Percentiles rank a stretch among this genome's conserved stretches.
Evolutionary conservation across 495 filamentous ascomycete genomes (phyloP).

Genomic region (Tuber umbilicatum): DNA sequence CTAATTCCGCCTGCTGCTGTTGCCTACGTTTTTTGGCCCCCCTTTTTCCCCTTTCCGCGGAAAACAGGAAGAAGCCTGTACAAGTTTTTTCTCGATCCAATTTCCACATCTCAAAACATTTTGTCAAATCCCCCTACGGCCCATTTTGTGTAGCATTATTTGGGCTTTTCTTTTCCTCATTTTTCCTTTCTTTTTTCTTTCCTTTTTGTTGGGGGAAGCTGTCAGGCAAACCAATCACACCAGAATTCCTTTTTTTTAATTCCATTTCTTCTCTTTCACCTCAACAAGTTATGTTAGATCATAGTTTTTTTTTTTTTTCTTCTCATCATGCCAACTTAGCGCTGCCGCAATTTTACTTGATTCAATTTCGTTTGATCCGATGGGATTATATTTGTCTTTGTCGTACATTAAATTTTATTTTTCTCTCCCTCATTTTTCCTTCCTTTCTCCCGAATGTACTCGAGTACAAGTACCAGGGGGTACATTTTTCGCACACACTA

Average conservation of each 20-base stretch:
- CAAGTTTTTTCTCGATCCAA: neutral
- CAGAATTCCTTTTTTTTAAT: neutral
- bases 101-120: neutral
- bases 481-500: too few species aligned
- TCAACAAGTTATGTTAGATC: neutral
- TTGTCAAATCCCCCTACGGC: neutral
- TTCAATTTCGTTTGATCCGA: neutral
- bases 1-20: neutral
- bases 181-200: neutral
- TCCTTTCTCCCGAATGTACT: neutral
- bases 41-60: neutral
- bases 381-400: neutral
- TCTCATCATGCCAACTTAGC: neutral
- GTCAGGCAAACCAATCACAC: neutral
- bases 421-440: neutral
- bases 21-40: neutral
- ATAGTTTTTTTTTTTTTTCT: neutral
- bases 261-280: too few species aligned
- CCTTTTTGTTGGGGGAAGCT: neutral
- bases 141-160: neutral
- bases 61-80: neutral
- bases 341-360: neutral
- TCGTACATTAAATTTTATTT: neutral
- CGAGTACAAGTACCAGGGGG: too few species aligned
- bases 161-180: neutral